Percentiles rank a stretch among this genome's conserved stretches.
phyloP scores from a whole-genome alignment of 345 rosid species.

The Pugionium dolabratum region DNA sequence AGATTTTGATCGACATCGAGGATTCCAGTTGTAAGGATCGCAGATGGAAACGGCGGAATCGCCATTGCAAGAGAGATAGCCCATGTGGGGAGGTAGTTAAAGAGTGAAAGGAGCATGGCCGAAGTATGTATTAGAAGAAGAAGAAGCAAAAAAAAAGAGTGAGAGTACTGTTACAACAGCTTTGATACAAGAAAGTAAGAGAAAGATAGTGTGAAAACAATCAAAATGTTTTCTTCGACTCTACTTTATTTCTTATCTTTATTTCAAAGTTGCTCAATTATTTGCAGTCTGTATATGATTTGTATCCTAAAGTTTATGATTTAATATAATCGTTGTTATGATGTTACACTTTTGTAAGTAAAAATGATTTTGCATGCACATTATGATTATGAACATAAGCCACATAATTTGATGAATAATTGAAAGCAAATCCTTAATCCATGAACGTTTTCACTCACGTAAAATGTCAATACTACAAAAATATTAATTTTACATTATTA shows the following conservation, averaged over 20 bases:
- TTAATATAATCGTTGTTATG: too few relatives aligned
- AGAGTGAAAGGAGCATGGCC: constrained; percentile 25
- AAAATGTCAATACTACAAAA: too few relatives aligned
- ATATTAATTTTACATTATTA: too few relatives aligned
- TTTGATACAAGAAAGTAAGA: constrained; percentile 42
- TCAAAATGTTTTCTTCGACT: constrained; percentile 6
- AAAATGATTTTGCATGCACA: too few relatives aligned
- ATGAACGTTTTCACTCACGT: too few relatives aligned
- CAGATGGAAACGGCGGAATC: constrained; percentile 67
- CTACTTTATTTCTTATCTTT: background rate
- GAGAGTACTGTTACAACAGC: constrained; percentile 28
- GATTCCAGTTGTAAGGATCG: constrained; percentile 62
- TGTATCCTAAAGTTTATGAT: too few relatives aligned
- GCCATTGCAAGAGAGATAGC: constrained; percentile 66
- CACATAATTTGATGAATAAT: too few relatives aligned
- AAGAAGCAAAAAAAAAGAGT: background rate
- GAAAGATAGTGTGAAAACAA: constrained; percentile 40
- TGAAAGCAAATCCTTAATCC: too few relatives aligned
- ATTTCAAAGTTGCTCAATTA: constrained; percentile 24
- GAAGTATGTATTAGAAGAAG: constrained; percentile 14
- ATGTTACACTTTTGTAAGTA: too few relatives aligned
- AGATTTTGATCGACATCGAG: constrained; percentile 34
- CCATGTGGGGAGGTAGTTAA: constrained; percentile 43
- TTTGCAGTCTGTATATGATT: background rate
- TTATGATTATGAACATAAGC: too few relatives aligned